Evolutionary conservation across 129 eudicot genomes (phyloP), one percentile per base, ranked within the genome.

Genomic region (Centrapalus pauciflorus): DNA sequence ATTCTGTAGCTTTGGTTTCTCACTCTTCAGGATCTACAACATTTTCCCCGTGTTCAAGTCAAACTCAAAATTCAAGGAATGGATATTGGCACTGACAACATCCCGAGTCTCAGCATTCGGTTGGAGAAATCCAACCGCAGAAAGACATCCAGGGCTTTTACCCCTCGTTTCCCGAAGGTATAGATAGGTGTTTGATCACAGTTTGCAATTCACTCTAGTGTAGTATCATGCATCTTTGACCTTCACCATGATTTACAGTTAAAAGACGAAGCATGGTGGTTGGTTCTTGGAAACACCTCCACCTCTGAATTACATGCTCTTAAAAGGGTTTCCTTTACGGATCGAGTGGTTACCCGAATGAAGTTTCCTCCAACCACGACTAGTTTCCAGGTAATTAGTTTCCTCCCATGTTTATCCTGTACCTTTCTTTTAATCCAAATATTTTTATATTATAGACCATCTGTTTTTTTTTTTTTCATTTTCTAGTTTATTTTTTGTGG

Each of bases 261-360:
- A 56, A 93, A 88, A 82, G 92, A 85, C 41, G 96, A 93, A 80
- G 98, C 98, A 1, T 88, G 96, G 98, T 93, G 95, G 95, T 63
- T 93, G 77, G 71, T 93, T 61, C 87, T 93, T 50, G 95, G 87
- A 6, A 88, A 86, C 80, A 82, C 89, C 66, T 77, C 83, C 5
- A 88, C 91, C 60, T 79, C 91, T 30, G 91, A 93, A 76, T 79
- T 93, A 38, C 74, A 66, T 78, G 87, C 96, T 33, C 56, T 88
- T 71, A 93, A 86, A 77, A 86, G 96, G 68, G 80, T 93, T 73
- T 88, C 98, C 40, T 93, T 93, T 79, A 70, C 72, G 0, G 84
- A 80, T 48, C 78, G 77, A 49, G 38, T 88, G 79, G 82, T 61
- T 57, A 85, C 92, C 37, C 81, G 84, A 80, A 85, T 93, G 96